phyloP scores from a whole-genome alignment of 768 basidiomycete species.

The Podaxis sp. region DNA sequence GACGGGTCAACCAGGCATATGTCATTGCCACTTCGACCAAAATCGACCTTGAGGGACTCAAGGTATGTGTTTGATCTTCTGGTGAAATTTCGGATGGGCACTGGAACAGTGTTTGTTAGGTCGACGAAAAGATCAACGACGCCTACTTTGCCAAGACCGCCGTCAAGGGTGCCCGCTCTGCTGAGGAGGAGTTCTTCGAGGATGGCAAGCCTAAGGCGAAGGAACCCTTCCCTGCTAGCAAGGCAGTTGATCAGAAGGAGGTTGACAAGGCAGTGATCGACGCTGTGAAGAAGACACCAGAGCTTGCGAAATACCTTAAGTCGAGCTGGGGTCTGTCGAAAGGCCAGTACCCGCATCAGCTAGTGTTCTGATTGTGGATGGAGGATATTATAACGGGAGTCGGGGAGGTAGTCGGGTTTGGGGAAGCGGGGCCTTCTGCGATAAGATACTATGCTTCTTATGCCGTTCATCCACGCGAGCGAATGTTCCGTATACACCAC shows the following conservation, averaged over 20 bases:
- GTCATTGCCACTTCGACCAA: constrained; percentile 98
- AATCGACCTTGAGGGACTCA: constrained; percentile 73
- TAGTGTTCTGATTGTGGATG: constrained; percentile 69
- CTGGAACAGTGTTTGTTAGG: constrained; percentile 38
- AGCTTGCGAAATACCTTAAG: constrained; percentile 90
- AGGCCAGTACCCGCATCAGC: constrained; percentile 94
- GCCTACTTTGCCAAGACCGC: constrained; percentile 87
- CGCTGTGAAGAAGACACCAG: constrained; percentile 87
- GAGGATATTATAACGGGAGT: constrained; percentile 5
- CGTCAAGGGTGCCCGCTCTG: constrained; percentile 68
- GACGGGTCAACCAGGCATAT: constrained; percentile 98
- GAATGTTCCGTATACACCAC: constrained; percentile 10
- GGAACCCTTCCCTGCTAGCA: constrained; percentile 82
- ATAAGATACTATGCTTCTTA: constrained; percentile 13
- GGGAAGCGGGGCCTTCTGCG: constrained; percentile 17
- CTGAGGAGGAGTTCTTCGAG: constrained; percentile 97
- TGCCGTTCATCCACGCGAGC: constrained; percentile 7
- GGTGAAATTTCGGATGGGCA: background rate
- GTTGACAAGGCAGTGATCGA: constrained; percentile 78
- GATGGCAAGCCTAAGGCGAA: constrained; percentile 91
- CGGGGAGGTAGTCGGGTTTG: constrained; percentile 14
- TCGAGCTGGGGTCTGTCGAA: constrained; percentile 93
- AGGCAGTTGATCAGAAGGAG: constrained; percentile 89
- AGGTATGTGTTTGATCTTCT: constrained; percentile 47
- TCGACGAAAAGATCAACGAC: constrained; percentile 91